Percentiles rank a stretch among this genome's conserved stretches.
Evolutionary conservation across 1,139 yeast genomes (phyloP).

Genomic region (Blastobotrys indianensis): DNA sequence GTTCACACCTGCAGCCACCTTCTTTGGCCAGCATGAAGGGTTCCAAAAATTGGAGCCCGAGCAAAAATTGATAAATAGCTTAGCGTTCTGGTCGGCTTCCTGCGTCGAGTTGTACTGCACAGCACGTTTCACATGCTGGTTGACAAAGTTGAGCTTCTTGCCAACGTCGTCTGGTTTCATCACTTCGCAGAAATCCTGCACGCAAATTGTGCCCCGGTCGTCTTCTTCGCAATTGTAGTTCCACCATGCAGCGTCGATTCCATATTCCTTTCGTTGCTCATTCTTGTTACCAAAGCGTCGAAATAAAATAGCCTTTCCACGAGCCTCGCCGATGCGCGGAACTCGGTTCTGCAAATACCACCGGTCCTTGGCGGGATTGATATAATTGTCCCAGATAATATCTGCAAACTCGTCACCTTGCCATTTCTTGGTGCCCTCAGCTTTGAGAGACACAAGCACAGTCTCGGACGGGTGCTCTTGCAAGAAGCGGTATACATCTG

Average conservation of each 20-base stretch:
- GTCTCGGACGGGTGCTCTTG: conserved; percentile 50
- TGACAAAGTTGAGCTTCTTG: conserved; percentile 55
- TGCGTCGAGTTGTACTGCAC: conserved; percentile 43
- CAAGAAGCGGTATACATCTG: conserved; percentile 57
- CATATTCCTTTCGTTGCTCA: conserved; percentile 39
- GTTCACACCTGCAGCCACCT: conserved; percentile 48
- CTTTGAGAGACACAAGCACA: conserved; percentile 64
- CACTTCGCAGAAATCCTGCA: conserved; percentile 74
- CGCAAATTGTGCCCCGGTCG: conserved; percentile 56
- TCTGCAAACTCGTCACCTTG: conserved; percentile 62
- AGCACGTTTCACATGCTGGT: conserved; percentile 52
- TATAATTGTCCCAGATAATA: conserved; percentile 55
- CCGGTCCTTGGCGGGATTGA: conserved; percentile 45
- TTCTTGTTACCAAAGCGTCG: conserved; percentile 63
- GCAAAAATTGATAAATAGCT: conserved; percentile 65
- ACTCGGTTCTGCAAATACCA: conserved; percentile 58
- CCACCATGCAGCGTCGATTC: conserved; percentile 69
- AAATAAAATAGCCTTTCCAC: conserved; percentile 64
- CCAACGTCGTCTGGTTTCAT: conserved; percentile 46
- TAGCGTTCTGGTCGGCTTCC: conserved; percentile 37
- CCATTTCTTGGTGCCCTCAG: conserved; percentile 66
- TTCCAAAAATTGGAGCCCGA: conserved; percentile 72
- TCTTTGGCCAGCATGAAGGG: conserved; percentile 69
- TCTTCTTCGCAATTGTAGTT: conserved; percentile 59
- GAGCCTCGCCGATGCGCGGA: conserved; percentile 54